Evolutionary conservation across 495 filamentous ascomycete genomes (phyloP).

Genomic region (Aspergillus cavernicola): DNA sequence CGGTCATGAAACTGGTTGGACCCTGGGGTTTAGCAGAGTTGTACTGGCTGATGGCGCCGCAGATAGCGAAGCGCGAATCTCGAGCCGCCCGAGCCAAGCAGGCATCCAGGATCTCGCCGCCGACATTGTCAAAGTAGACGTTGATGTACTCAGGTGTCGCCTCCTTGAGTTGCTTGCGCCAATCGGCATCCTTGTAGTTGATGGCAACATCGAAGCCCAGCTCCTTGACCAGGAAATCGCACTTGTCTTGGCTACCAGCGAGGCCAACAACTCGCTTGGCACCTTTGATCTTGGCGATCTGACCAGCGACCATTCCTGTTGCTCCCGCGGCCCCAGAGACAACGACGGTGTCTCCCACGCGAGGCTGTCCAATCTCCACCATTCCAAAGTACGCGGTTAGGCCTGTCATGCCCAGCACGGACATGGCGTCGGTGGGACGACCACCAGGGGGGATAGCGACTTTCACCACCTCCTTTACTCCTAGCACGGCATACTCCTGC

Average conservation of each 20-base stretch:
- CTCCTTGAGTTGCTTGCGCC: constrained; percentile 46
- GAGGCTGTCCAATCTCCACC: constrained; percentile 52
- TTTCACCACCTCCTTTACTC: constrained; percentile 40
- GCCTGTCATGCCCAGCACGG: constrained; percentile 56
- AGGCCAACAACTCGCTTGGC: constrained; percentile 50
- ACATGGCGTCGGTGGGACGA: constrained; percentile 55
- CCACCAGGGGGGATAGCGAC: constrained; percentile 45
- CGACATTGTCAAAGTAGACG: constrained; percentile 57
- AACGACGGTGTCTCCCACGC: constrained; percentile 59
- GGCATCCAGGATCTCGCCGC: constrained; percentile 53
- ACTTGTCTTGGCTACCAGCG: constrained; percentile 48
- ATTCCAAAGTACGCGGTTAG: constrained; percentile 69
- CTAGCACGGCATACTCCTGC: constrained; percentile 57
- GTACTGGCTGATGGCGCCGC: constrained; percentile 54
- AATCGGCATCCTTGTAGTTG: constrained; percentile 54
- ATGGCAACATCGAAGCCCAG: constrained; percentile 51
- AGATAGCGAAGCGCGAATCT: constrained; percentile 50
- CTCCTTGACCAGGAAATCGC: constrained; percentile 44
- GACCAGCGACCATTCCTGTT: constrained; percentile 64
- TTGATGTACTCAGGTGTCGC: constrained; percentile 50
- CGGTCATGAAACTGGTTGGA: constrained; percentile 44
- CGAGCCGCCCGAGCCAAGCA: constrained; percentile 43
- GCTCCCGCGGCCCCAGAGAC: constrained; percentile 68
- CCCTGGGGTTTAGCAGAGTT: constrained; percentile 45
- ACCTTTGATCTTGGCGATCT: constrained; percentile 64